Evolutionary conservation across 106 monocot species (phyloP).

Genomic region (Posidonia australis): DNA sequence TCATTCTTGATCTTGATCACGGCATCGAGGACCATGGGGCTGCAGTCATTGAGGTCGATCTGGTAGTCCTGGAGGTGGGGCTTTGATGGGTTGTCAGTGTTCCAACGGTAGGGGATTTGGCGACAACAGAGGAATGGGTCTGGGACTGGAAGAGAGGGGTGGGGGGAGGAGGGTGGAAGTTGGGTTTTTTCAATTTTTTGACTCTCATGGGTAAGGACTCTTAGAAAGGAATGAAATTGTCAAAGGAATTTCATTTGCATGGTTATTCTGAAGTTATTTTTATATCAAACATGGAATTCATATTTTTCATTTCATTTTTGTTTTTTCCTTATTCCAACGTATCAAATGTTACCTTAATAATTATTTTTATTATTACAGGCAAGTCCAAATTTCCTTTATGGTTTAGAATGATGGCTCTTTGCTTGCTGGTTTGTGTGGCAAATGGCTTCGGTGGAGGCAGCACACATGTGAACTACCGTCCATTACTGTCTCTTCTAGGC

Average conservation of each 20-base stretch:
- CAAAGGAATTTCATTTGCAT: no score
- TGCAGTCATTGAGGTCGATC: no score
- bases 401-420: neutral
- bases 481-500: no score
- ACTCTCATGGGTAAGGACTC: no score
- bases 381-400: neutral
- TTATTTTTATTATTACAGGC: neutral
- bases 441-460: neutral
- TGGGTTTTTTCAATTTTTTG: no score
- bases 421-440: neutral
- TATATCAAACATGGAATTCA: no score
- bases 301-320: no score
- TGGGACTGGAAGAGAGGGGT: conserved; percentile 22
- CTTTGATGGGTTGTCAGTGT: conserved; percentile 46
- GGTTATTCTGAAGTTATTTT: no score
- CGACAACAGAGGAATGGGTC: conserved; percentile 22
- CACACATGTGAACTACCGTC: neutral
- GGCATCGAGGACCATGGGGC: conserved; percentile 90
- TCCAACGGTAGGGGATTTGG: conserved; percentile 49
- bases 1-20: conserved; percentile 94
- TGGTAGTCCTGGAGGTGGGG: conserved; percentile 58
- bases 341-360: neutral
- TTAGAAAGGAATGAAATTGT: no score
- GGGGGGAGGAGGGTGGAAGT: neutral
- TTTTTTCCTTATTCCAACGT: neutral